A percentile compares a stretch with the other conserved stretches of the same genome.
Conservation (phyloP, 331 rosid species). For the Arachis monticola region DNA sequence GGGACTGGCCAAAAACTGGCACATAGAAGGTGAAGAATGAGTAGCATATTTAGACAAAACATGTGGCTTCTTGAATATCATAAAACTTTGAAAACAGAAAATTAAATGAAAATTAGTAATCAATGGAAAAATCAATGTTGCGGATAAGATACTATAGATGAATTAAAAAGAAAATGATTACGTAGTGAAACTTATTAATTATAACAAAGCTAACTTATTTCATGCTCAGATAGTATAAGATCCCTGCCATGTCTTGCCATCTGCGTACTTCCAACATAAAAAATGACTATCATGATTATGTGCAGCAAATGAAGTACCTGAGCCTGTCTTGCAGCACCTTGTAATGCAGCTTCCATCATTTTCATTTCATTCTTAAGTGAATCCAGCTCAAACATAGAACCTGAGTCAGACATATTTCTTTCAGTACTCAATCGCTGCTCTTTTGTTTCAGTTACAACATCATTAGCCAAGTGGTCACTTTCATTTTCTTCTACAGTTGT, state of each 20-base stretch:
- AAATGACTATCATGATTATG: conserved; percentile 23
- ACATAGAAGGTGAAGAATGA: conserved; percentile 31
- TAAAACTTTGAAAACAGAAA: conserved; percentile 6
- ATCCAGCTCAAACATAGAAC: conserved; percentile 68
- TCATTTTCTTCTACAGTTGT: conserved; percentile 44
- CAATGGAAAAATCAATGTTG: neutral
- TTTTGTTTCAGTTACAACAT: conserved; percentile 48
- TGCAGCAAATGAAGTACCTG: conserved; percentile 68
- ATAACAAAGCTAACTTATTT: conserved; percentile 29
- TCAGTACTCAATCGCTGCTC: conserved; percentile 54
- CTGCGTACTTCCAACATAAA: conserved; percentile 9
- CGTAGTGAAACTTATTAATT: conserved; percentile 28
- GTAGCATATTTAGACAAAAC: conserved; percentile 29
- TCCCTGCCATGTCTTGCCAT: conserved; percentile 28
- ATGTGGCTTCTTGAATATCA: conserved; percentile 27
- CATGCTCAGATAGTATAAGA: conserved; percentile 19
- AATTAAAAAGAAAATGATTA: conserved; percentile 35
- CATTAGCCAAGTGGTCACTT: conserved; percentile 45
- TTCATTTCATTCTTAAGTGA: conserved; percentile 80
- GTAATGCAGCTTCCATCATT: conserved; percentile 97
- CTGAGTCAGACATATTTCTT: conserved; percentile 48
- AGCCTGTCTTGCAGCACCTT: conserved; percentile 98
- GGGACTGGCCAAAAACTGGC: conserved; percentile 33
- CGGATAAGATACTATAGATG: conserved; percentile 1
- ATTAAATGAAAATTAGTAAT: conserved; percentile 1